Evolutionary conservation across 257 asterid species (phyloP), one percentile per base, ranked within the genome.

Genomic region (Petrea volubilis): DNA sequence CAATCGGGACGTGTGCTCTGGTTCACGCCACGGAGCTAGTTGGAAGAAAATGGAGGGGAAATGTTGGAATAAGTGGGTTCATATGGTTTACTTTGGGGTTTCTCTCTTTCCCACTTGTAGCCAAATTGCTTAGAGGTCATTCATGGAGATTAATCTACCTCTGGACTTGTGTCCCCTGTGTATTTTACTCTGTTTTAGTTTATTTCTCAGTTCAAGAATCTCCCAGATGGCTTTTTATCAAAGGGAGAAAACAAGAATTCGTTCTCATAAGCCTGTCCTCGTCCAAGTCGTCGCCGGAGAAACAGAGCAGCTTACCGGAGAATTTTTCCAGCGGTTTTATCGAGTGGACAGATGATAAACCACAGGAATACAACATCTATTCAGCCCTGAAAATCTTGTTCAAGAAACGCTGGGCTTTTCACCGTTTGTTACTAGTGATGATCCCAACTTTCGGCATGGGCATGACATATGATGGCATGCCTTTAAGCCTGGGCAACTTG

Each of bases 71-170:
- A 17, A 4, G 80, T 9, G 91, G 88, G 31, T 83, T 83, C 59
- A 14, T 77, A 12, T 74, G 73, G 29, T 81, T 81, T 43, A 77
- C 83, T 36, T 10, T 86, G 17, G 91, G 88, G 20, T 86, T 81
- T 65, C 25, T 83, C 7, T 79, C 88, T 3, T 58, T 86, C 27
- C 87, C 91, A 11, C 59, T 24, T 15, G 24, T 80, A 4, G 88
- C 86, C 40, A 83, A 71, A 73, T 1, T 73, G 12, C 68, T 23
- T 0, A 72, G 60, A 66, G 60, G 49, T 18, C 72, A 33, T 33
- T 81, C 88, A 1, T 83, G 91, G 88, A 77, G 87, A 69, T 66
- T 33, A 0, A 73, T 83, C 13, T 85, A 85, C 51, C 66, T 85
- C 14, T 68, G 44, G 21, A 83, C 83, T 15, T 74, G 81, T 25